Evolutionary conservation across 257 asterid genomes (phyloP).

Genomic region (Solanum tarijense): DNA sequence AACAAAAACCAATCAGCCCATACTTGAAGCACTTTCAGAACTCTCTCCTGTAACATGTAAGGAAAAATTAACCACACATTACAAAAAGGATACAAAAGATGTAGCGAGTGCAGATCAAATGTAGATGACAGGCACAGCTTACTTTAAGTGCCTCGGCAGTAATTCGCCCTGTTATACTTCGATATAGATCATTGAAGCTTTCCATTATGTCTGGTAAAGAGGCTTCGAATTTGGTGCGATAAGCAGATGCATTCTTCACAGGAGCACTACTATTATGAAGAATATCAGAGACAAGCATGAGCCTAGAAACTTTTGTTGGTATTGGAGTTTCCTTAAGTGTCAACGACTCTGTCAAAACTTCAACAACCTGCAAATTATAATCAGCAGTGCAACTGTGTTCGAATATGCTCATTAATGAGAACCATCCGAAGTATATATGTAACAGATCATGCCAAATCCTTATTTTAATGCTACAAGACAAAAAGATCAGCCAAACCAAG

Average conservation of each 20-base stretch:
- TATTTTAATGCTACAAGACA: not conserved
- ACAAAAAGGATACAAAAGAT: not conserved
- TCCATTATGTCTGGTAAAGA: conserved; percentile 80
- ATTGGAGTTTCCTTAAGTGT: conserved; percentile 95
- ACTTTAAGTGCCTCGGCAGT: conserved; percentile 98
- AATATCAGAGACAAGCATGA: conserved; percentile 96
- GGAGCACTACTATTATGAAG: conserved; percentile 97
- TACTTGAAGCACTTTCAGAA: conserved; percentile 83
- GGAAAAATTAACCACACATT: conserved; percentile 8
- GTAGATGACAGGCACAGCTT: conserved; percentile 2
- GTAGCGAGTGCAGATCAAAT: not conserved
- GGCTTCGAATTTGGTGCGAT: conserved; percentile 88
- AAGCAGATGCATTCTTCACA: conserved; percentile 93
- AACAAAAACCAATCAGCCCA: conserved; percentile 97
- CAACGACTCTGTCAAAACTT: conserved; percentile 92
- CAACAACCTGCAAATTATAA: conserved; percentile 57
- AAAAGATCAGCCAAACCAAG: not conserved
- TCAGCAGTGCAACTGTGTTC: not conserved
- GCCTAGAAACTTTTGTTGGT: conserved; percentile 96
- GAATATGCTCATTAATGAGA: not conserved
- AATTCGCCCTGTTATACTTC: conserved; percentile 88
- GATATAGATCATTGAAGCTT: conserved; percentile 90
- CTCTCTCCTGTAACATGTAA: conserved; percentile 56
- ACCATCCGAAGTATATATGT: not conserved
- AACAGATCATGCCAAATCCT: not conserved